Base-by-base conservation (phyloP, 805 yeast species). In the Candida methanosorbosa region DNA sequence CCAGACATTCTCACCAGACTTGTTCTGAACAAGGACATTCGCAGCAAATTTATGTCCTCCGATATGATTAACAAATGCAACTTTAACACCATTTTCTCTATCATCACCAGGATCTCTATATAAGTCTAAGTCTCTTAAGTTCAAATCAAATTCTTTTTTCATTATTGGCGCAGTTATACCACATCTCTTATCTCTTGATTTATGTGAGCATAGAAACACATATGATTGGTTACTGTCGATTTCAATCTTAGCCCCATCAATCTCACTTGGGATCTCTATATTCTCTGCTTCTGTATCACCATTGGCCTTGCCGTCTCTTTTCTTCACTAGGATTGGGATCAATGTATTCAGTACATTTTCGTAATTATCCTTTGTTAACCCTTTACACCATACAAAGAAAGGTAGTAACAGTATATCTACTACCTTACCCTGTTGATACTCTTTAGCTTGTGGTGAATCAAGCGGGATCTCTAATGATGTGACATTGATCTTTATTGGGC, bases 11-110 rank as follows among this genome's bases (percentile, higher is more conserved):
- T 83, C 82, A 5, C 92, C 94, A 9, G 72, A 61, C 42, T 70
- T 76, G 43, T 77, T 60, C 52, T 86, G 87, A 13, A 90, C 72
- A 34, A 86, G 68, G 3, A 85, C 82, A 54, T 90, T 90, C 2
- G 97, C 97, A 1, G 92, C 86, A 57, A 66, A 92, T 56, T 92
- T 92, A 59, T 90, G 98, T 5, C 97, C 97, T 6, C 98, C 98
- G 19, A 90, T 82, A 56, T 90, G 98, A 49, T 84, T 87, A 21
- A 82, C 71, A 46, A 56, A 87, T 2, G 70, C 64, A 2, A 87
- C 85, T 5, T 64, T 61, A 1, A 81, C 84, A 6, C 97, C 97
- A 22, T 68, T 78, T 0, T 83, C 76, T 36, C 87, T 68, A 32
- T 66, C 68, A 54, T 88, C 97, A 11, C 82, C 80, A 21, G 61